Percentiles rank a stretch among this genome's conserved stretches.
Evolutionary conservation across 163 green algal species (phyloP).

Genomic region (Scenedesmus sp.): DNA sequence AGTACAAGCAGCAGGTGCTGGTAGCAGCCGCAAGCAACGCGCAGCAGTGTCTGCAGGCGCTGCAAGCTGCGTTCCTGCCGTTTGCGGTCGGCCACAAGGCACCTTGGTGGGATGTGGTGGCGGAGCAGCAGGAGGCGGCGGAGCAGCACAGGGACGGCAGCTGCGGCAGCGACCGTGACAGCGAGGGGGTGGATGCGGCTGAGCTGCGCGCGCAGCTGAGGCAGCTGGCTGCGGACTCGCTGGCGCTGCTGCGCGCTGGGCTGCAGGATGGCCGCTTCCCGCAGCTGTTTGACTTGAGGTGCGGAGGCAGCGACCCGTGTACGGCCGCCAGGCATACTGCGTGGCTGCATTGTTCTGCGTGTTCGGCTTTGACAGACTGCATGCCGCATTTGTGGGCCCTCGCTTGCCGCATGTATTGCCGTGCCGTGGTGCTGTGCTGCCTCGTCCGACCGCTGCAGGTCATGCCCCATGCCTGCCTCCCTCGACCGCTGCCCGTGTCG

Average conservation of each 20-base stretch:
- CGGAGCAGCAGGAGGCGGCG: not conserved
- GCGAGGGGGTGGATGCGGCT: slow-evolving; percentile 79
- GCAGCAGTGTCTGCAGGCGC: slow-evolving; percentile 53
- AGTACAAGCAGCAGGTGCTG: not conserved
- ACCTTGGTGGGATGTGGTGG: slow-evolving; percentile 89
- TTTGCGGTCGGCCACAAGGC: slow-evolving; percentile 82
- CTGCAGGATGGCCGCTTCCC: slow-evolving; percentile 64
- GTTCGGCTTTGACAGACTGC: no score
- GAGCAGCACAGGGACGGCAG: slow-evolving; percentile 8
- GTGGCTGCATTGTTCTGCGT: not conserved
- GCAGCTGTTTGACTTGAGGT: slow-evolving; percentile 77
- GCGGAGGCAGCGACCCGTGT: no score
- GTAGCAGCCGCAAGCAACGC: not conserved
- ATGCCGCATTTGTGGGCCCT: no score
- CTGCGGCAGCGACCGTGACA: slow-evolving; percentile 73
- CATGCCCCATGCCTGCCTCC: no score
- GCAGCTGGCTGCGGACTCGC: slow-evolving; percentile 80
- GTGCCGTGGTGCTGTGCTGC: no score
- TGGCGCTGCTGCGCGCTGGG: slow-evolving; percentile 72
- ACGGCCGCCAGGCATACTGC: no score
- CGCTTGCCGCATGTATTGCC: no score
- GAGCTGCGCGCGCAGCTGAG: slow-evolving; percentile 76
- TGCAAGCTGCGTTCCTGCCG: slow-evolving; percentile 82
- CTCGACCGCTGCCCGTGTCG: no score
- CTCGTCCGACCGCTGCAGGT: no score